A percentile compares a stretch with the other conserved stretches of the same genome.
Evolutionary conservation across 2,329 filamentous ascomycete genomes (phyloP).

Genomic region (Pseudogymnoascus sp.): DNA sequence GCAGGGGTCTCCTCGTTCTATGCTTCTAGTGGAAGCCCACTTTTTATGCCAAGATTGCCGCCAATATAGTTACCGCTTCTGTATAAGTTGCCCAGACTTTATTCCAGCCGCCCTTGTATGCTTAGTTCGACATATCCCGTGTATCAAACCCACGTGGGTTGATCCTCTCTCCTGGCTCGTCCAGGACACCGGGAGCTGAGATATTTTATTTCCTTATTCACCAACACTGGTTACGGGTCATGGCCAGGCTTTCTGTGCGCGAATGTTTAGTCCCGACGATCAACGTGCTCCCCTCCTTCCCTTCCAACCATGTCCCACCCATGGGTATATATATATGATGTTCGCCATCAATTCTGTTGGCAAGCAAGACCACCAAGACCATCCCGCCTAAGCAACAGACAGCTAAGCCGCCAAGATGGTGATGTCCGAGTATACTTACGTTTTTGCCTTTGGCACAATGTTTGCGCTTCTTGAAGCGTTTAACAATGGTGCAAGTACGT

Average conservation of each 20-base stretch:
- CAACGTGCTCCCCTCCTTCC: background rate
- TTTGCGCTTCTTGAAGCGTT: constrained; percentile 51
- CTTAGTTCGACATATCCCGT: background rate
- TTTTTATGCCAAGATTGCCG: background rate
- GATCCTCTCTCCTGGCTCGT: background rate
- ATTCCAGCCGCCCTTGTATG: background rate
- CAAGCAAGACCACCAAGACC: background rate
- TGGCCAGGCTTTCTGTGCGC: background rate
- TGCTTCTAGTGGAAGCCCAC: background rate
- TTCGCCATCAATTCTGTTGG: background rate
- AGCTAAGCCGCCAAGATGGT: constrained; percentile 15
- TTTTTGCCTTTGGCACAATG: constrained; percentile 47
- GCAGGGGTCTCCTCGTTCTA: background rate
- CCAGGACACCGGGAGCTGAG: background rate
- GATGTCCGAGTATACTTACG: constrained; percentile 44
- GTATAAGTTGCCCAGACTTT: background rate
- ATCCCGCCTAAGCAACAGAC: background rate
- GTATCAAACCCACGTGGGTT: background rate
- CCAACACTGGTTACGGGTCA: background rate
- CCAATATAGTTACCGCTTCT: background rate
- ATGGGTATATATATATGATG: background rate
- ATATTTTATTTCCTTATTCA: background rate
- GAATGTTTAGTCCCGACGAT: background rate
- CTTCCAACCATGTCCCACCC: no score
- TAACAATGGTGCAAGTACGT: constrained; percentile 43